Base-by-base conservation (phyloP, 306 rosid species). In the Canavalia gladiata region DNA sequence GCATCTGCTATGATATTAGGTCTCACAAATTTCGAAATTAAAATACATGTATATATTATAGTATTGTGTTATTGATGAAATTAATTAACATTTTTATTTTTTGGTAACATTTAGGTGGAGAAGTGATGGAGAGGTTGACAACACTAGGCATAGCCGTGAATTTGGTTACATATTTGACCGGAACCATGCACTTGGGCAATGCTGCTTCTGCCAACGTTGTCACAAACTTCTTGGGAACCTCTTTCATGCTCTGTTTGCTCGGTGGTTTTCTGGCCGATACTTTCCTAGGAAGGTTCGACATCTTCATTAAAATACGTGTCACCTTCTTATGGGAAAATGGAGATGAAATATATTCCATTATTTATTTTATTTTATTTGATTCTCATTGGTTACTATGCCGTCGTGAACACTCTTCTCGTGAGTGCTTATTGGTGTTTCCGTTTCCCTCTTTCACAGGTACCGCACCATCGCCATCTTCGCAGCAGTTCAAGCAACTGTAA, bases 181-280 rank as follows among this genome's bases (percentile, higher is more conserved):
- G 76, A 0, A 89, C 97, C 3, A 93, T 93, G 99, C 96, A 95
- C 85, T 86, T 95, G 88, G 99, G 99, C 52, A 95, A 87, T 84
- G 98, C 97, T 46, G 81, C 81, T 76, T 87, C 99, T 13, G 99
- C 99, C 76, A 95, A 90, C 68, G 86, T 84, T 1, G 98, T 93
- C 87, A 95, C 98, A 72, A 93, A 95, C 82, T 95, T 93, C 81
- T 72, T 91, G 11, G 99, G 98, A 35, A 91, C 98, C 58, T 95
- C 99, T 13, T 93, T 93, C 74, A 91, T 95, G 98, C 93, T 95
- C 52, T 95, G 95, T 79, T 77, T 95, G 59, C 87, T 95, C 25
- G 99, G 99, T 13, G 99, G 99, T 4, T 93, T 95, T 65, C 63
- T 95, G 0, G 99, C 97, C 1, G 99, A 95, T 76, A 86, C 99